Evolutionary conservation across 2,329 filamentous ascomycete genomes (phyloP).

Genomic region (Lachnellula arida): DNA sequence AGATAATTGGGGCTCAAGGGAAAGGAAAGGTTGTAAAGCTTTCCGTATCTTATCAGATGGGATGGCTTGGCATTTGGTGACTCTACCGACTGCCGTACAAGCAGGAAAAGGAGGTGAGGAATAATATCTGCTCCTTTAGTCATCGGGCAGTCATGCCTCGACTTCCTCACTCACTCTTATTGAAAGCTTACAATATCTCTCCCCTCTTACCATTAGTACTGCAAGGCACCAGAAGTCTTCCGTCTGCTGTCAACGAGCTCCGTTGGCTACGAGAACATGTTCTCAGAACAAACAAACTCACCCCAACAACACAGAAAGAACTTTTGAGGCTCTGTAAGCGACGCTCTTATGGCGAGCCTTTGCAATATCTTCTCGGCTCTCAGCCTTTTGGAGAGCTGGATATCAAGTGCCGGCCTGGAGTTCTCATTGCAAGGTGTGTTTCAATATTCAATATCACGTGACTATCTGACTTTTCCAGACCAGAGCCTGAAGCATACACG

Average conservation of each 20-base stretch:
- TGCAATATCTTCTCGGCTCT: constrained; percentile 85
- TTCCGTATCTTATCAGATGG: neutral
- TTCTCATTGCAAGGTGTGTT: constrained; percentile 73
- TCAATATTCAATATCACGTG: constrained; percentile 6
- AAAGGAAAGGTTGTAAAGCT: neutral
- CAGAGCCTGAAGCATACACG: constrained; percentile 69
- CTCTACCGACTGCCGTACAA: too few relatives aligned
- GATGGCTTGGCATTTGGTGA: neutral
- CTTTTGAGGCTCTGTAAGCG: constrained; percentile 42
- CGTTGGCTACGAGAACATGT: constrained; percentile 67
- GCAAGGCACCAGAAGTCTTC: constrained; percentile 56
- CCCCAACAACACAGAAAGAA: constrained; percentile 11
- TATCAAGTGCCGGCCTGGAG: constrained; percentile 68
- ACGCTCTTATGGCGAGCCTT: constrained; percentile 60
- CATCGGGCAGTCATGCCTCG: constrained; percentile 51
- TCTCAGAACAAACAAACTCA: constrained; percentile 18
- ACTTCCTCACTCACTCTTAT: constrained; percentile 53
- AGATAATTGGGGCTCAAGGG: neutral
- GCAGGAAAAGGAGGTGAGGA: too few relatives aligned
- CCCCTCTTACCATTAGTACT: constrained; percentile 57
- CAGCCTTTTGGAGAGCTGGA: constrained; percentile 86
- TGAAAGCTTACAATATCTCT: constrained; percentile 49
- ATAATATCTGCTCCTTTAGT: neutral
- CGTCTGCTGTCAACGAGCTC: constrained; percentile 63
- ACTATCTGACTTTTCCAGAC: constrained; percentile 32